Base-by-base conservation (phyloP, 345 rosid species). In the Gossypioides kirkii region DNA sequence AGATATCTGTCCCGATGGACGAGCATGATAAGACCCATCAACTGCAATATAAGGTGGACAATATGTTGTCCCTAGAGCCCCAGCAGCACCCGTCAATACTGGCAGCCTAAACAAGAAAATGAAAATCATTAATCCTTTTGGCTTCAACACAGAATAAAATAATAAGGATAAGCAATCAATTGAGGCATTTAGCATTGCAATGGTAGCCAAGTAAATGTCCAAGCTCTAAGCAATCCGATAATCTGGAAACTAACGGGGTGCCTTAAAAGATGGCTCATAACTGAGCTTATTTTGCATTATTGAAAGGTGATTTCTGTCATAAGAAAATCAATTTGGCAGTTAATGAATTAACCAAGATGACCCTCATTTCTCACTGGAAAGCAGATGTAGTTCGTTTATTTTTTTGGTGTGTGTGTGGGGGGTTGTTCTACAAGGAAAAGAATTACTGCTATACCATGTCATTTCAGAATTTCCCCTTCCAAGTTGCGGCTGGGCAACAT, bases 391-490 rank as follows among this genome's bases (percentile, higher is more conserved):
- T 32, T 32, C 38, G 4, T 32, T 32, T 32, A 4, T 7, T 0
- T 5, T 32, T 32, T 32, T 5, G 38, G 38, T 1, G 7, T 32
- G 38, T 1, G 7, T 32, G 38, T 32, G 7, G 6, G 7, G 6
- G 38, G 38, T 1, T 5, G 7, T 32, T 32, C 38, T 32, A 50
- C 20, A 50, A 18, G 54, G 54, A 16, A 50, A 32, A 50, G 25
- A 77, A 53, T 32, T n/a, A 70, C 38, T 3, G 67, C n/a, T n/a
- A n/a, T 91, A 94, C 98, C 97, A 94, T 80, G 98, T 87, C 98
- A 94, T 90, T 81, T 94, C 97, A 6, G 97, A 91, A 83, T 90
- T 94, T 71, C 93, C 94, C 58, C 86, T 47, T 73, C 98, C 98
- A 84, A 75, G 95, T 78, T 94, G 96, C 20, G 91, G 91, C 61